Evolutionary conservation across 352 stramenopile species (phyloP).

Genomic region (Poterioochromonas sp.): DNA sequence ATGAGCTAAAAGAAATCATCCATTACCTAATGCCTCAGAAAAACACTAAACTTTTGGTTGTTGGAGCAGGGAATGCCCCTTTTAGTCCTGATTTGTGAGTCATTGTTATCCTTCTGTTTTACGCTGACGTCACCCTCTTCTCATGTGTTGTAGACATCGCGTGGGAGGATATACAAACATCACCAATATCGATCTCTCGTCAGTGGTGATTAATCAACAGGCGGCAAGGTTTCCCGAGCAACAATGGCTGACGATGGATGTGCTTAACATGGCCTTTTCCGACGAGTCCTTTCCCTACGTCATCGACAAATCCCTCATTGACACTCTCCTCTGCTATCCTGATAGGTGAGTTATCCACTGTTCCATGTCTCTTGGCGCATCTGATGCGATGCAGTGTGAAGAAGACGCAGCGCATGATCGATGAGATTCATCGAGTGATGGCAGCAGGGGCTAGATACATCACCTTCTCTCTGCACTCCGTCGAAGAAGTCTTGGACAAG

Average conservation of each 20-base stretch:
- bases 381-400: not conserved
- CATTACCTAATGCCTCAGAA: not conserved
- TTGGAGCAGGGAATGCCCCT: conserved; percentile 26
- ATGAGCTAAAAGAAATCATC: not conserved
- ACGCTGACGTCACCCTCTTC: not conserved
- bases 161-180: not conserved
- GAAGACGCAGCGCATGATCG: not conserved
- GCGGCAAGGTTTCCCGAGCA: not conserved
- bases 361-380: not conserved
- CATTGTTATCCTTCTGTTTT: not conserved
- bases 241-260: conserved; percentile 26
- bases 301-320: conserved; percentile 33
- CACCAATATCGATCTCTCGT: conserved; percentile 21
- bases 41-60: not conserved
- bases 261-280: conserved; percentile 8
- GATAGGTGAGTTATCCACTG: conserved; percentile 26
- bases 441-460: conserved; percentile 1
- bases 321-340: conserved; percentile 24
- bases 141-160: not conserved
- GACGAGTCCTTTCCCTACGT: not conserved
- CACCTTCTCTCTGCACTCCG: conserved; percentile 18
- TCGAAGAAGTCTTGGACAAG: conserved; percentile 8
- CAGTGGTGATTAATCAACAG: conserved; percentile 27
- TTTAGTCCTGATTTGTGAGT: conserved; percentile 35
- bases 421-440: conserved; percentile 18